Conservation (phyloP, 208 protist genomes). For the Crithidia sp. region DNA sequence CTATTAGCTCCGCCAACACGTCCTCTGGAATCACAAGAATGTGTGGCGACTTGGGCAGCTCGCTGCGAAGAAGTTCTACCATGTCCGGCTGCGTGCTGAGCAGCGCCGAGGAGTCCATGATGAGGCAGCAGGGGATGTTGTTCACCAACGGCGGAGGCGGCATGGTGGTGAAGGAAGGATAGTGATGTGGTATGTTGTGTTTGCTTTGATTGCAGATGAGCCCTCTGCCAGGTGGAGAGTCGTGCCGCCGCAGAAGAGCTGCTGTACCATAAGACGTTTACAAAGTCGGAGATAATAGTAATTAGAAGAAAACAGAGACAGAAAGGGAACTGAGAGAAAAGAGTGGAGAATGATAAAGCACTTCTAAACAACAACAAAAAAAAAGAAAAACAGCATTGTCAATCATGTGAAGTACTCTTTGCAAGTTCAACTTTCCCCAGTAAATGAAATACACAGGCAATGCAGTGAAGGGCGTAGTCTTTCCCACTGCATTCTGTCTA, state of each 20-base stretch:
- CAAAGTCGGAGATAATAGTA: not conserved
- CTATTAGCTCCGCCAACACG: conserved; percentile 15
- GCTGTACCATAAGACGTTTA: too few relatives aligned
- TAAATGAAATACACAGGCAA: too few relatives aligned
- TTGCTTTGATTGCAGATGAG: too few relatives aligned
- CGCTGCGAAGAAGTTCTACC: not conserved
- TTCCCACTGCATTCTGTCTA: too few relatives aligned
- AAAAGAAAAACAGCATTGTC: too few relatives aligned
- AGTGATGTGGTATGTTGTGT: too few relatives aligned
- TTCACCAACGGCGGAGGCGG: not conserved
- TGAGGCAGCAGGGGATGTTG: not conserved
- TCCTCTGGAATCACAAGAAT: conserved; percentile 15
- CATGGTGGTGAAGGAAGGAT: not conserved
- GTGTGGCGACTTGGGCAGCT: conserved; percentile 13
- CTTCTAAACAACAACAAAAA: not conserved
- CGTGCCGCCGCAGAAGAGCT: too few relatives aligned
- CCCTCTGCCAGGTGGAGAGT: not conserved
- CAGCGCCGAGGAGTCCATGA: conserved; percentile 18
- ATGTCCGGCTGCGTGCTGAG: not conserved
- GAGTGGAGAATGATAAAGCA: conserved; percentile 13
- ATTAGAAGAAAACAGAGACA: conserved; percentile 2
- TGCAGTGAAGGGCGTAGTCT: too few relatives aligned
- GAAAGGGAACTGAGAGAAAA: conserved; percentile 4
- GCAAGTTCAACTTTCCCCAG: too few relatives aligned
- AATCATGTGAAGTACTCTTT: too few relatives aligned